Percentiles rank a stretch among this genome's conserved stretches.
phyloP scores from a whole-genome alignment of 805 yeast genomes.

The Groenewaldozyma salmanticensis region DNA sequence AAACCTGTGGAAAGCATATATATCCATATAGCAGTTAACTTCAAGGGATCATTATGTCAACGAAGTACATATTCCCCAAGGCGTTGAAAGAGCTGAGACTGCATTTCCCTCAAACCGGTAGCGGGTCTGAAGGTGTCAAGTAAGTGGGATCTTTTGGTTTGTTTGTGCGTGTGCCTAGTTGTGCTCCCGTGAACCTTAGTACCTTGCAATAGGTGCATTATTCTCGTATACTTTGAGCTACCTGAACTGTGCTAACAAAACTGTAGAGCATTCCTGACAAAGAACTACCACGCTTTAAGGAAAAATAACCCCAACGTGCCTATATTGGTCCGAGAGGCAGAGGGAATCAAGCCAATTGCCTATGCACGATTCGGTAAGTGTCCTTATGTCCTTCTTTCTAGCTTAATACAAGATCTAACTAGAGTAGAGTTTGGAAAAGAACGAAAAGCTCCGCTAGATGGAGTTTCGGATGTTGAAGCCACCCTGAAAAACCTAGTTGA shows the following conservation, averaged over 20 bases:
- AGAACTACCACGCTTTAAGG: slow-evolving; percentile 56
- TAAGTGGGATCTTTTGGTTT: slow-evolving; percentile 18
- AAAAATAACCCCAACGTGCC: slow-evolving; percentile 59
- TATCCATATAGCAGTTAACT: no score
- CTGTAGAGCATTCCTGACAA: slow-evolving; percentile 47
- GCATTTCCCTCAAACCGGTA: slow-evolving; percentile 73
- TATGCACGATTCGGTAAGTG: slow-evolving; percentile 55
- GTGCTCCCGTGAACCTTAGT: not conserved
- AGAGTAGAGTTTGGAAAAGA: slow-evolving; percentile 29
- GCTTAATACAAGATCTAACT: not conserved
- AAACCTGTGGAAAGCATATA: slow-evolving; percentile 1
- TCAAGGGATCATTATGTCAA: no score
- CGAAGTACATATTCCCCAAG: slow-evolving; percentile 31
- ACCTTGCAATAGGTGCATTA: not conserved
- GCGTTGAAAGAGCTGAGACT: slow-evolving; percentile 72
- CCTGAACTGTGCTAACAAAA: slow-evolving; percentile 1
- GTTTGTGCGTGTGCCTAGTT: not conserved
- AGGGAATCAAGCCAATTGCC: slow-evolving; percentile 61
- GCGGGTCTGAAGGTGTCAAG: slow-evolving; percentile 56
- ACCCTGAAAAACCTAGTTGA: slow-evolving; percentile 33
- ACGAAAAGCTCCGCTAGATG: slow-evolving; percentile 35
- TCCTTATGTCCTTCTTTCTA: not conserved
- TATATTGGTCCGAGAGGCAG: slow-evolving; percentile 68
- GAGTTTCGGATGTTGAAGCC: slow-evolving; percentile 30
- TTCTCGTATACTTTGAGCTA: not conserved